Evolutionary conservation across 1,139 yeast species (phyloP).

Genomic region (Yamadazyma atmosphaerica): DNA sequence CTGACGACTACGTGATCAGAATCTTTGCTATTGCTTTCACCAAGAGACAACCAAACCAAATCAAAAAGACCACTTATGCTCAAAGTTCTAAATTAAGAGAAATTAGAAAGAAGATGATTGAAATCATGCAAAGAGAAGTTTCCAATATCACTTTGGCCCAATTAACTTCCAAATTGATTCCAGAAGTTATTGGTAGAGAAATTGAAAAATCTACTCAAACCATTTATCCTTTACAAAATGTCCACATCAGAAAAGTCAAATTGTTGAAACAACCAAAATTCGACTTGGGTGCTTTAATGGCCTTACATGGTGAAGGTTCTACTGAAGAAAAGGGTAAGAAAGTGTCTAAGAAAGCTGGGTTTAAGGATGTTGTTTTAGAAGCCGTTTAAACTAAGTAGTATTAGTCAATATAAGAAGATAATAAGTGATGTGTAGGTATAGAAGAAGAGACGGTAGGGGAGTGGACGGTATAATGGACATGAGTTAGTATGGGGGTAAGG

Average conservation of each 20-base stretch:
- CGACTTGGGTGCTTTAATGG: conserved; percentile 52
- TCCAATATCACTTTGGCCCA: conserved; percentile 52
- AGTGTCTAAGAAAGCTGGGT: conserved; percentile 37
- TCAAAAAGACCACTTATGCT: conserved; percentile 53
- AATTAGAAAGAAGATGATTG: conserved; percentile 52
- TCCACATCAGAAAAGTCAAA: conserved; percentile 54
- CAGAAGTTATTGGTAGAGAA: conserved; percentile 56
- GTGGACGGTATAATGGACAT: too few species aligned
- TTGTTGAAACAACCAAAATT: conserved; percentile 54
- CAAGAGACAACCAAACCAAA: conserved; percentile 54
- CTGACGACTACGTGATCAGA: conserved; percentile 52
- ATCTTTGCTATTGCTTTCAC: conserved; percentile 55
- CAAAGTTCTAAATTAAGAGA: conserved; percentile 53
- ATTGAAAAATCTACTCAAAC: conserved; percentile 53
- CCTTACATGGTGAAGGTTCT: conserved; percentile 53
- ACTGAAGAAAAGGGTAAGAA: conserved; percentile 55
- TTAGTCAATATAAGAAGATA: conserved; percentile 10
- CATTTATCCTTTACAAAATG: conserved; percentile 53
- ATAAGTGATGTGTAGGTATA: neutral
- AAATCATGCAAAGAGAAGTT: conserved; percentile 54
- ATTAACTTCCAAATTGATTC: conserved; percentile 52
- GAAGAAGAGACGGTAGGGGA: conserved; percentile 31
- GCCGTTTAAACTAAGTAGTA: conserved; percentile 28
- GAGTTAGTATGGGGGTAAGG: too few species aligned
- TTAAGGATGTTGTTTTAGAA: conserved; percentile 55